Conservation (phyloP, 2,329 filamentous ascomycete species). For the Neofusicoccum umdonicola region DNA sequence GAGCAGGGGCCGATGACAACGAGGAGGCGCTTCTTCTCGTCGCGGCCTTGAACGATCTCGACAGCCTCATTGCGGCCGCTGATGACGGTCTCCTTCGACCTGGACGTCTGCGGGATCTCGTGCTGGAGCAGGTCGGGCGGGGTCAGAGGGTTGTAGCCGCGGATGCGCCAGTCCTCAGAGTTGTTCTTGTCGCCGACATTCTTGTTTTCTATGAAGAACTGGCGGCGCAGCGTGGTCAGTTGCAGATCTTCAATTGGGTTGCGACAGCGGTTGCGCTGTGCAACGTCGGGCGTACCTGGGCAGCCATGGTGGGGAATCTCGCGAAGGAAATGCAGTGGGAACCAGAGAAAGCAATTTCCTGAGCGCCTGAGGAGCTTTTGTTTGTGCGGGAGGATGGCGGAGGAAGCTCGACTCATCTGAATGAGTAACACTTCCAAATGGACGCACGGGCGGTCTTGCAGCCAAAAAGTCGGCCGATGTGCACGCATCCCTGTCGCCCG, state of each 20-base stretch:
- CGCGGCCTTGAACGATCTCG: slow-evolving; percentile 59
- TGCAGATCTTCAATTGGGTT: background rate
- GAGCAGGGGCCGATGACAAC: slow-evolving; percentile 94
- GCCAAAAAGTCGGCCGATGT: background rate
- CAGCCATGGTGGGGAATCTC: slow-evolving; percentile 3
- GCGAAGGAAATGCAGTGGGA: background rate
- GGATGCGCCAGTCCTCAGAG: slow-evolving; percentile 55
- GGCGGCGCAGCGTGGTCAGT: slow-evolving; percentile 4
- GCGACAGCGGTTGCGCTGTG: background rate
- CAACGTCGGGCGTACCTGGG: background rate
- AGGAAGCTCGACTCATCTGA: background rate
- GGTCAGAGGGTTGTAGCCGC: slow-evolving; percentile 89
- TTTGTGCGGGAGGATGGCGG: background rate
- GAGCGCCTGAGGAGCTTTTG: background rate
- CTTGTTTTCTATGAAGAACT: slow-evolving; percentile 53
- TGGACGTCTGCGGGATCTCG: slow-evolving; percentile 66
- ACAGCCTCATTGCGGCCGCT: slow-evolving; percentile 60
- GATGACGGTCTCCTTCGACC: slow-evolving; percentile 56
- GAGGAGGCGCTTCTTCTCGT: slow-evolving; percentile 58
- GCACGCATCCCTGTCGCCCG: background rate
- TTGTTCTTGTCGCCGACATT: slow-evolving; percentile 49
- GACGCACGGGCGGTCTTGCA: slow-evolving; percentile 7
- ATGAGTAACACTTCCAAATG: slow-evolving; percentile 4
- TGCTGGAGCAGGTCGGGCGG: slow-evolving; percentile 92
- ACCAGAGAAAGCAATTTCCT: background rate